Percentiles rank a stretch among this genome's conserved stretches.
These are phyloP conservation scores for Parasitella parasitica DNA, from an alignment of 371 early-diverging fungal genomes.

Conservation along the genomic window DNA sequence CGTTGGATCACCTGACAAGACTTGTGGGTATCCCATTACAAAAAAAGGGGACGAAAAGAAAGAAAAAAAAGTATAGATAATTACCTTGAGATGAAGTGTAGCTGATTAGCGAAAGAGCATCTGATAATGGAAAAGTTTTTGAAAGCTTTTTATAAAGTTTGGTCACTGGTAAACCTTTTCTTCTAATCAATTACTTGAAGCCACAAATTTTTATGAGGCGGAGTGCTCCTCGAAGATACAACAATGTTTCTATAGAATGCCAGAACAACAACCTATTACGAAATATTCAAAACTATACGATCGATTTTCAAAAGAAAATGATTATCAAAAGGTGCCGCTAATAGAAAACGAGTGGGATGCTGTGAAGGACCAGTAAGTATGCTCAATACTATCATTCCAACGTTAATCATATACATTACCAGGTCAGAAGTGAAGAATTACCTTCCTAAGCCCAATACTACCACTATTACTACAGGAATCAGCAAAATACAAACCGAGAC, in stretches of 20 bases:
- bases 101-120: background rate
- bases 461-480: constrained; percentile 19
- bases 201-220: constrained; percentile 9
- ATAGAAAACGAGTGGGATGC: constrained; percentile 12
- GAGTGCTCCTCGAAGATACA: background rate
- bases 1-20: constrained; percentile 33
- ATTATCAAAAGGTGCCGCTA: background rate
- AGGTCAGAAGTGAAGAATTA: constrained; percentile 14
- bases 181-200: constrained; percentile 13
- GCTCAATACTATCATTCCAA: background rate
- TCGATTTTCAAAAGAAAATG: background rate
- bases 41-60: background rate
- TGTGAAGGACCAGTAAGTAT: constrained; percentile 6
- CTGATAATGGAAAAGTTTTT: background rate
- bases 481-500: constrained; percentile 1
- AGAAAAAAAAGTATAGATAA: constrained; percentile 5
- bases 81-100: constrained; percentile 12
- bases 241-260: background rate
- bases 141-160: background rate
- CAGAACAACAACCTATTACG: background rate
- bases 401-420: background rate
- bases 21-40: constrained; percentile 25
- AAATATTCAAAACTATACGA: background rate
- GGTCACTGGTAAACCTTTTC: background rate
- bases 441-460: constrained; percentile 16